Evolutionary conservation across 495 filamentous ascomycete species (phyloP).

Genomic region (Aspergillus taichungensis): DNA sequence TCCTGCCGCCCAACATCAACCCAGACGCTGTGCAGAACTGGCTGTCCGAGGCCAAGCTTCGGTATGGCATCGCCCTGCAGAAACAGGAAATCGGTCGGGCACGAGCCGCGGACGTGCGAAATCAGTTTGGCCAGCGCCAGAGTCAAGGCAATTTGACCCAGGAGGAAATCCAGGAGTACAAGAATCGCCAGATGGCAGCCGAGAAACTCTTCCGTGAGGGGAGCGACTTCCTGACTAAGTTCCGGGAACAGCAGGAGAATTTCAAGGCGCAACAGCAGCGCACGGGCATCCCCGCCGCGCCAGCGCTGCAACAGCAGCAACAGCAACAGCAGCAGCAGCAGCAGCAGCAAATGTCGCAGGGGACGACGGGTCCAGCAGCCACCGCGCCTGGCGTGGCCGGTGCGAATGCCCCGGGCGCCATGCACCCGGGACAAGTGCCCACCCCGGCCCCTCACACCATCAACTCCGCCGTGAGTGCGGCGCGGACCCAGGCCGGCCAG

Average conservation of each 20-base stretch:
- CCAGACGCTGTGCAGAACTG: slow-evolving; percentile 39
- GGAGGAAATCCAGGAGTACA: slow-evolving; percentile 37
- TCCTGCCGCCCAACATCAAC: slow-evolving; percentile 39
- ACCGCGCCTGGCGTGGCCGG: slow-evolving; percentile 14
- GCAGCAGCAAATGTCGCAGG: slow-evolving; percentile 2
- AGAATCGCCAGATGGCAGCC: slow-evolving; percentile 32
- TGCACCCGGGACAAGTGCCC: slow-evolving; percentile 29
- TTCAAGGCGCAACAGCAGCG: slow-evolving; percentile 37
- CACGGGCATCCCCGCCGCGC: slow-evolving; percentile 11
- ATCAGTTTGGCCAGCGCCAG: slow-evolving; percentile 31
- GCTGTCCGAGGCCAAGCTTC: slow-evolving; percentile 42
- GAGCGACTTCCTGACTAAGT: slow-evolving; percentile 37
- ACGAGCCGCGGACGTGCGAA: slow-evolving; percentile 28
- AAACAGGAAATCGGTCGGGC: slow-evolving; percentile 42
- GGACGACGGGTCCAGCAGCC: slow-evolving; percentile 5
- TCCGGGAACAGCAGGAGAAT: slow-evolving; percentile 39
- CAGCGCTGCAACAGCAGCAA: slow-evolving; percentile 1
- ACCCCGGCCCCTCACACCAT: slow-evolving; percentile 43
- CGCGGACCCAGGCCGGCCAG: slow-evolving; percentile 36
- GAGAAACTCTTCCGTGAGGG: slow-evolving; percentile 40
- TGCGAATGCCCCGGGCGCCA: slow-evolving; percentile 15
- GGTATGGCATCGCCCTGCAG: slow-evolving; percentile 45
- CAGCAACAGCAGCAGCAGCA: slow-evolving; percentile 11
- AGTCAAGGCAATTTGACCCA: slow-evolving; percentile 27
- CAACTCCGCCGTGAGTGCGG: slow-evolving; percentile 45